phyloP scores from a whole-genome alignment of 768 basidiomycete species.

The Trametes meyenii region DNA sequence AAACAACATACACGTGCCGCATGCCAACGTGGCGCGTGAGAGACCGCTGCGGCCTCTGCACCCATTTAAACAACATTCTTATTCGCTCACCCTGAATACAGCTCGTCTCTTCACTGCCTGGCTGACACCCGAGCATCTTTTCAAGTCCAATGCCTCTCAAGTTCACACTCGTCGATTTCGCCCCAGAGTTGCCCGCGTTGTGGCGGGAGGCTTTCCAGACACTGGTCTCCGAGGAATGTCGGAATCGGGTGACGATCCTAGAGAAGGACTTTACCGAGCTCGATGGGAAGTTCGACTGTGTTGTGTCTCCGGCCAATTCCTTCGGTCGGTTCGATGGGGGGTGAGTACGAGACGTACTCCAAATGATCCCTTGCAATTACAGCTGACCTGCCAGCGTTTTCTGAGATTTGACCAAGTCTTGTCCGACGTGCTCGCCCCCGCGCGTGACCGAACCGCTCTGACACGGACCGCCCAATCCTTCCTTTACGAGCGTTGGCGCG shows the following conservation, averaged over 20 bases:
- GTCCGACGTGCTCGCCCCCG: conserved; percentile 3
- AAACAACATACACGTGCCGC: neutral
- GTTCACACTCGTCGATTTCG: neutral
- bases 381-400: no score
- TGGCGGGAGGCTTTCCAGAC: conserved; percentile 4
- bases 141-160: neutral
- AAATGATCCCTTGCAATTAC: neutral
- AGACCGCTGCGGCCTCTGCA: neutral
- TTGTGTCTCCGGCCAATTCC: conserved; percentile 36
- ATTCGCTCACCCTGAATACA: neutral
- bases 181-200: neutral
- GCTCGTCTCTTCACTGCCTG: neutral
- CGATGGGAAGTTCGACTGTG: conserved; percentile 26
- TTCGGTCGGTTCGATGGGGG: conserved; percentile 36
- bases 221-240: neutral
- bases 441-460: conserved; percentile 1
- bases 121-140: neutral
- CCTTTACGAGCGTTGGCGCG: conserved; percentile 20
- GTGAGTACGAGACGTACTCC: conserved; percentile 6
- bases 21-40: neutral
- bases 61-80: no score
- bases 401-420: conserved; percentile 10
- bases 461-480: conserved; percentile 13
- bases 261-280: conserved; percentile 5
- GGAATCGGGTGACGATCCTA: conserved; percentile 10